Base-by-base conservation (phyloP, 2,329 filamentous ascomycete species). In the Colletotrichum sp. region DNA sequence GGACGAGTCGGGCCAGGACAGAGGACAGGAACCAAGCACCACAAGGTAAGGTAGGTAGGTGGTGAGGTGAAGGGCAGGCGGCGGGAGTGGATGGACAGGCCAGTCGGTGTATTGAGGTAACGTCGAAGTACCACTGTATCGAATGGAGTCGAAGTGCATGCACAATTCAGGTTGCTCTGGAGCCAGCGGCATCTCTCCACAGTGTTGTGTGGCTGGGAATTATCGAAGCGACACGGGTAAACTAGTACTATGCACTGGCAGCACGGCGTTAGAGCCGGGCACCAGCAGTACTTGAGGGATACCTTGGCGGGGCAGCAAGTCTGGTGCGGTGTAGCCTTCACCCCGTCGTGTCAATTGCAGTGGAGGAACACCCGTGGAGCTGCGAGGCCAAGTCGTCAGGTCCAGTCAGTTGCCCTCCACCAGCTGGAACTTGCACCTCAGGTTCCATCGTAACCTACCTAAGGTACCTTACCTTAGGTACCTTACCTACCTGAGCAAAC, bases 21-120 rank as follows among this genome's bases (percentile, higher is more conserved):
- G 21, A 36, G 57, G 68, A 55, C 36, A 57, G 68, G 34, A 59
- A 71, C 43, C 43, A 52, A 48, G n/a, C 43, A 48, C 43, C 43
- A 21, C 43, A 48, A 52, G n/a, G 43, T 52, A 52, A 13, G 43
- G 14, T 18, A 39, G 14, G 14, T 14, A 61, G 66, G 59, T 71
- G 72, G 68, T 72, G 68, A 75, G 63, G 68, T 67, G 60, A 74
- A 74, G 26, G 71, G 67, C 71, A 71, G 71, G 55, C 67, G 60
- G 71, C 32, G 43, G 57, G 71, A 71, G 66, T 66, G 68, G 60
- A 65, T 68, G 36, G 71, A 60, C 24, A 28, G 64, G 28, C 43
- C 65, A 43, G 34, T 68, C 65, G 67, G n/a, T 48, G 43, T 59
- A 36, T 30, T 43, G 28, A 65, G 61, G 72, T 72, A 65, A 36